These are phyloP conservation scores for Pichia sp. DNA, from an alignment of 1,139 yeast genomes.

Conservation along the genomic window DNA sequence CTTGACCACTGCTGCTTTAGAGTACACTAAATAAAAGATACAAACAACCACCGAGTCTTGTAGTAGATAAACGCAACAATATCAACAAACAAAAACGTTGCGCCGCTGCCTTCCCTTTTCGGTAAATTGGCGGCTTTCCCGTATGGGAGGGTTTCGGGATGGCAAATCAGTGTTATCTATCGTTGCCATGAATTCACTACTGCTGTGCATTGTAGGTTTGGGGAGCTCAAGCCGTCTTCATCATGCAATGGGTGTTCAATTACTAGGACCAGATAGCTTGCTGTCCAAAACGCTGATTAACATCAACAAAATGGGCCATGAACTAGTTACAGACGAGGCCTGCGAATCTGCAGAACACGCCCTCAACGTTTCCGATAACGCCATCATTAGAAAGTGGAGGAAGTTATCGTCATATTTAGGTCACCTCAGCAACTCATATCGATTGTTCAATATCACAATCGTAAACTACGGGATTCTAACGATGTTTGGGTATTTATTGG, in stretches of 20 bases:
- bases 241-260: conserved; percentile 8
- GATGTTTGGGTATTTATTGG: conserved; percentile 45
- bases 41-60: not conserved
- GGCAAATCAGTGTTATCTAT: not conserved
- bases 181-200: too few species aligned
- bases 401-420: not conserved
- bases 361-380: conserved; percentile 7
- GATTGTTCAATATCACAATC: conserved; percentile 38
- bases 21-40: not conserved
- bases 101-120: not conserved
- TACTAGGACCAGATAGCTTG: conserved; percentile 8
- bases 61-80: too few species aligned
- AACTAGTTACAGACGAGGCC: not conserved
- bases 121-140: not conserved
- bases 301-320: conserved; percentile 1
- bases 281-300: conserved; percentile 4
- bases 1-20: not conserved
- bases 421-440: conserved; percentile 14
- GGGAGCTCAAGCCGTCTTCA: not conserved
- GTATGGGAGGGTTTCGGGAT: not conserved
- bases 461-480: conserved; percentile 51
- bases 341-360: not conserved
- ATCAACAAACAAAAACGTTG: not conserved
- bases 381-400: conserved; percentile 1
- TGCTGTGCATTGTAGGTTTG: too few species aligned